A percentile compares a stretch with the other conserved stretches of the same genome.
These are phyloP conservation scores for Stemphylium vesicarium DNA, from an alignment of 2,329 filamentous ascomycete species.

Conservation along the genomic window DNA sequence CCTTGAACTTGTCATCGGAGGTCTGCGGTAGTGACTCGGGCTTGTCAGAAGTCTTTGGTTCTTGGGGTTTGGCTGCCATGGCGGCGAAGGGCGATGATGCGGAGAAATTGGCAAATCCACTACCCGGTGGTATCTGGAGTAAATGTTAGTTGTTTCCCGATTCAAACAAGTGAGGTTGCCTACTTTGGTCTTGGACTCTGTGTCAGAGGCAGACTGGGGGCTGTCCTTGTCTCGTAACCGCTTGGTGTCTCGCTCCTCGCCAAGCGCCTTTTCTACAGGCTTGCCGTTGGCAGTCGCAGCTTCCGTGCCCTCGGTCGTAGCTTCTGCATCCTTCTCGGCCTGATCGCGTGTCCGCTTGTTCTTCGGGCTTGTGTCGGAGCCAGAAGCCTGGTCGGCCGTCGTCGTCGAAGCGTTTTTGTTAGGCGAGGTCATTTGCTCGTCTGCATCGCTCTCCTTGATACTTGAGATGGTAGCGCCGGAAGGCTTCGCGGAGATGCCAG, in stretches of 20 bases:
- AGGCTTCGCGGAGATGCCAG: slow-evolving; percentile 41
- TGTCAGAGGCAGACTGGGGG: slow-evolving; percentile 20
- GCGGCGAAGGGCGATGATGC: slow-evolving; percentile 57
- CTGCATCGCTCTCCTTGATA: slow-evolving; percentile 41
- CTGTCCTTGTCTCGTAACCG: slow-evolving; percentile 45
- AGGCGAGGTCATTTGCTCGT: slow-evolving; percentile 36
- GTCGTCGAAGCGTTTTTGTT: slow-evolving; percentile 15
- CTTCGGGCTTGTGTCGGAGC: slow-evolving; percentile 52
- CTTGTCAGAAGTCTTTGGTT: slow-evolving; percentile 29
- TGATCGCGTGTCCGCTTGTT: slow-evolving; percentile 55
- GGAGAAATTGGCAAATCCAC: slow-evolving; percentile 55
- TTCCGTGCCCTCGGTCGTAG: slow-evolving; percentile 14
- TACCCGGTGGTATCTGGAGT: slow-evolving; percentile 42
- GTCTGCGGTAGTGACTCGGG: slow-evolving; percentile 44
- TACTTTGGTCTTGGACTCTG: slow-evolving; percentile 36
- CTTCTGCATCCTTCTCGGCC: slow-evolving; percentile 22
- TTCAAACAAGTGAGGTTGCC: slow-evolving; percentile 2
- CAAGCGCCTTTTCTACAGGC: slow-evolving; percentile 17
- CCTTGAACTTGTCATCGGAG: slow-evolving; percentile 58
- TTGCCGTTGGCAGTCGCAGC: slow-evolving; percentile 24
- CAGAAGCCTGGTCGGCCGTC: slow-evolving; percentile 13
- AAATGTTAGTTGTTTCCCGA: slow-evolving; percentile 14
- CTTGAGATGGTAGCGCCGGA: slow-evolving; percentile 38
- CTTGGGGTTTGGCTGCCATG: slow-evolving; percentile 47
- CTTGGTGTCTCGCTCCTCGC: slow-evolving; percentile 46